These are phyloP conservation scores for Capronia epimyces DNA, from an alignment of 2,329 filamentous ascomycete genomes.

Conservation along the genomic window DNA sequence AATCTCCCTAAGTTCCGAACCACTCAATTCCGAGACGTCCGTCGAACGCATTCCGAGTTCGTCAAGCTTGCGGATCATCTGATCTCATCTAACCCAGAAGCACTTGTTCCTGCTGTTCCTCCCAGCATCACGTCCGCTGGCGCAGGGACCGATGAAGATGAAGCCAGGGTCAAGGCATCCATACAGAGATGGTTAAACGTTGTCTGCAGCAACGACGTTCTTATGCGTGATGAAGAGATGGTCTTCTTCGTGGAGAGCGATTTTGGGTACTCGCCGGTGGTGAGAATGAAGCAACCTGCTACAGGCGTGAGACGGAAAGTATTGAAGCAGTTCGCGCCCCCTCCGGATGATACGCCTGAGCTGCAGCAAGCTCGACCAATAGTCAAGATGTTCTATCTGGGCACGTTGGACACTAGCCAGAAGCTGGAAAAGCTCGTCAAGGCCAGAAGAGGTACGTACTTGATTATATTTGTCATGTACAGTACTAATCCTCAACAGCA, in stretches of 20 bases:
- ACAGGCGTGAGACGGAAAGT: constrained; percentile 93
- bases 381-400: constrained; percentile 93
- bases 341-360: constrained; percentile 94
- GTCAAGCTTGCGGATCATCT: constrained; percentile 93
- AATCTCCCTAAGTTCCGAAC: constrained; percentile 98
- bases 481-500: constrained; percentile 48
- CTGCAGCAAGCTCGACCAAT: constrained; percentile 80
- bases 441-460: constrained; percentile 68
- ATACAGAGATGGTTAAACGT: constrained; percentile 95
- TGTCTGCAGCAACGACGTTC: constrained; percentile 82
- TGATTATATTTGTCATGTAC: neutral
- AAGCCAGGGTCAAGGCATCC: constrained; percentile 76
- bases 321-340: constrained; percentile 95
- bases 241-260: constrained; percentile 98
- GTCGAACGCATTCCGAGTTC: constrained; percentile 92
- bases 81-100: constrained; percentile 95
- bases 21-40: constrained; percentile 95
- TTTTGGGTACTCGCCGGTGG: constrained; percentile 93
- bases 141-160: constrained; percentile 93
- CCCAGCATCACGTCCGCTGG: constrained; percentile 92
- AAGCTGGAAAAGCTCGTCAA: constrained; percentile 95
- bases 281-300: constrained; percentile 92
- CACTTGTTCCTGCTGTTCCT: constrained; percentile 87
- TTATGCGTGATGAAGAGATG: constrained; percentile 95
- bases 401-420: constrained; percentile 93